Percentiles rank a stretch among this genome's conserved stretches.
phyloP scores from a whole-genome alignment of 2,329 filamentous ascomycete species.

The Epichloe uncinata region DNA sequence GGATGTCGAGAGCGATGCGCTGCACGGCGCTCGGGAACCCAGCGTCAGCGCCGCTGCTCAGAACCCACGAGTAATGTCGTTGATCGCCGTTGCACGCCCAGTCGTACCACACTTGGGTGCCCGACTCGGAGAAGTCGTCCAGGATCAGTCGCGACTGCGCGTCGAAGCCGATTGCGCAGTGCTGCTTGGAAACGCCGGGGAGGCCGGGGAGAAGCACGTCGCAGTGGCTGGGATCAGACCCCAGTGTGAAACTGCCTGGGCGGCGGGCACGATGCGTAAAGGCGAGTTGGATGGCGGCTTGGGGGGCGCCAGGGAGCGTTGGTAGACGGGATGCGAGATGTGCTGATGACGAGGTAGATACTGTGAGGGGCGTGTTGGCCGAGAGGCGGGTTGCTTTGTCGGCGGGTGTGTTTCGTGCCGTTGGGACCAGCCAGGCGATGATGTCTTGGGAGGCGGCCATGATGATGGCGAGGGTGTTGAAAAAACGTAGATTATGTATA shows the following conservation, averaged over 20 bases:
- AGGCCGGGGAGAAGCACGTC: constrained; percentile 24
- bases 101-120: constrained; percentile 30
- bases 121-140: constrained; percentile 23
- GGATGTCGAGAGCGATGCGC: constrained; percentile 25
- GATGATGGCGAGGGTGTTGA: constrained; percentile 2
- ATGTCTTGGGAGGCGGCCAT: constrained; percentile 15
- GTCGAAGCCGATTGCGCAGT: constrained; percentile 27
- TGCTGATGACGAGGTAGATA: constrained; percentile 13
- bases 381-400: constrained; percentile 19
- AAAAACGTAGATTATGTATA: no score
- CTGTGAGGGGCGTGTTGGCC: constrained; percentile 17
- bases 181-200: constrained; percentile 21
- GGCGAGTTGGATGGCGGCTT: constrained; percentile 21
- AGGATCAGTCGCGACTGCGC: constrained; percentile 23
- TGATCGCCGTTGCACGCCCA: constrained; percentile 25
- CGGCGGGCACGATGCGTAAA: constrained; percentile 21
- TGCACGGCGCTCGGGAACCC: constrained; percentile 18
- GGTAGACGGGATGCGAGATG: constrained; percentile 18
- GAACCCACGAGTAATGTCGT: constrained; percentile 22
- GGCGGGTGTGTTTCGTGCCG: constrained; percentile 19
- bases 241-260: constrained; percentile 24
- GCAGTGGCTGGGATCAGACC: constrained; percentile 22
- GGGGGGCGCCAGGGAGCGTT: constrained; percentile 11
- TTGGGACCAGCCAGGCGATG: constrained; percentile 28
- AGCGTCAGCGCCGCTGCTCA: constrained; percentile 10